Conservation (phyloP, 257 asterid species). For the Sherardia arvensis region DNA sequence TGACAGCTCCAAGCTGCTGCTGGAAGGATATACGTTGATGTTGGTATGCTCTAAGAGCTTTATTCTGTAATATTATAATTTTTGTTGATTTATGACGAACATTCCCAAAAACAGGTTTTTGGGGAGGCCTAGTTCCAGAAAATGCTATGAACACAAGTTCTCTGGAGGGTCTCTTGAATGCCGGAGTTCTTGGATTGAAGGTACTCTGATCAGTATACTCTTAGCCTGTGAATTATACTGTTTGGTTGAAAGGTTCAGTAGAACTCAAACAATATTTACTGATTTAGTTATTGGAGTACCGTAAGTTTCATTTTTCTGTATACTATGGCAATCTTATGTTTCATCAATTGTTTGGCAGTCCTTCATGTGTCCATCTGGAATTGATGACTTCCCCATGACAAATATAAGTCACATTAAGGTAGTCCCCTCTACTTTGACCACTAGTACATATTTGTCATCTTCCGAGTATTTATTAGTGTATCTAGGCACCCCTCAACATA, state of each 20-base stretch:
- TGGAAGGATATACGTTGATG: constrained; percentile 81
- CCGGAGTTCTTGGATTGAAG: constrained; percentile 98
- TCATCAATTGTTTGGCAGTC: constrained; percentile 39
- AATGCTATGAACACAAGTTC: constrained; percentile 69
- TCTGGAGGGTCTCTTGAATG: constrained; percentile 71
- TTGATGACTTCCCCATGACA: constrained; percentile 95
- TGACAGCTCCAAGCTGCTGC: constrained; percentile 66
- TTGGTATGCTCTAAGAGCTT: constrained; percentile 47
- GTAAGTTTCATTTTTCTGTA: not conserved
- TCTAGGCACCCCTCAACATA: not conserved
- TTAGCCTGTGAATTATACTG: not conserved
- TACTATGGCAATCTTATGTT: not conserved
- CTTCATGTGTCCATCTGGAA: constrained; percentile 98
- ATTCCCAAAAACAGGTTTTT: too few species aligned
- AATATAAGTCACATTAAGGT: constrained; percentile 85
- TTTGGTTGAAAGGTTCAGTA: not conserved
- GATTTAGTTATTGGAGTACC: not conserved
- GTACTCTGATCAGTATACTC: constrained; percentile 25
- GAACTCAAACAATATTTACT: not conserved
- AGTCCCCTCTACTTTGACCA: constrained; percentile 2
- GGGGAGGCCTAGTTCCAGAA: constrained; percentile 87
- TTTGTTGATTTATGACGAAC: constrained; percentile 4
- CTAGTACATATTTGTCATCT: not conserved
- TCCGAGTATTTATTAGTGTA: not conserved
- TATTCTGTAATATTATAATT: not conserved